Evolutionary conservation across 805 yeast species (phyloP).

Genomic region (Lipomyces orientalis): DNA sequence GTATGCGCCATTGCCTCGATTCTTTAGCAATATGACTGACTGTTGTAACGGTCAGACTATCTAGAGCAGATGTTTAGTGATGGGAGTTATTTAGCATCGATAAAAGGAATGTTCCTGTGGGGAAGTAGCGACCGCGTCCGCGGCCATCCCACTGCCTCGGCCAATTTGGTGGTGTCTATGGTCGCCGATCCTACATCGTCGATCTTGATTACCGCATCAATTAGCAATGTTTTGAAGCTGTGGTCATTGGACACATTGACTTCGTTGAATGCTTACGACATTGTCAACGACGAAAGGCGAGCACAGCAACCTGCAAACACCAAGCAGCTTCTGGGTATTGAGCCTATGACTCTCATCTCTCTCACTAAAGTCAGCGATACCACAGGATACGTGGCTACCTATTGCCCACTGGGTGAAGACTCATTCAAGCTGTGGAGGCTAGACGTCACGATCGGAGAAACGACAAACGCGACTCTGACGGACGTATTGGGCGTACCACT

Average conservation of each 20-base stretch:
- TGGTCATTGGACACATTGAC: conserved; percentile 59
- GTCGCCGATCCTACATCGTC: conserved; percentile 43
- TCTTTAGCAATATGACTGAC: conserved; percentile 38
- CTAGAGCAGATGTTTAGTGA: conserved; percentile 57
- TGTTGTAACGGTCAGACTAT: conserved; percentile 22
- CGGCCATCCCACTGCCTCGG: conserved; percentile 51
- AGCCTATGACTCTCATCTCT: conserved; percentile 45
- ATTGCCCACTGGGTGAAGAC: conserved; percentile 54
- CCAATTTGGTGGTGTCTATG: conserved; percentile 48
- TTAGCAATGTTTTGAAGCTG: conserved; percentile 59
- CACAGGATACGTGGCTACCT: conserved; percentile 45
- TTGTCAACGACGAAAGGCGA: conserved; percentile 21
- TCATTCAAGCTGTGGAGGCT: conserved; percentile 51
- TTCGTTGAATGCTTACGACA: conserved; percentile 41
- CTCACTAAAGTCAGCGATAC: conserved; percentile 24
- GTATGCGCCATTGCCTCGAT: conserved; percentile 24
- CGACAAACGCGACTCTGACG: conserved; percentile 40
- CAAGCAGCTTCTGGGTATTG: conserved; percentile 44
- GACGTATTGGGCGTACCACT: conserved; percentile 43
- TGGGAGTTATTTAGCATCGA: conserved; percentile 49
- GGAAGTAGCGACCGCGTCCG: conserved; percentile 48
- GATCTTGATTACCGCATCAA: conserved; percentile 56
- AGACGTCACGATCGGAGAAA: conserved; percentile 33
- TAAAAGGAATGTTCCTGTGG: conserved; percentile 45
- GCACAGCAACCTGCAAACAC: conserved; percentile 19